A percentile compares a stretch with the other conserved stretches of the same genome.
phyloP scores from a whole-genome alignment of 202 grass and related monocot genomes.

The Eragrostis tef region DNA sequence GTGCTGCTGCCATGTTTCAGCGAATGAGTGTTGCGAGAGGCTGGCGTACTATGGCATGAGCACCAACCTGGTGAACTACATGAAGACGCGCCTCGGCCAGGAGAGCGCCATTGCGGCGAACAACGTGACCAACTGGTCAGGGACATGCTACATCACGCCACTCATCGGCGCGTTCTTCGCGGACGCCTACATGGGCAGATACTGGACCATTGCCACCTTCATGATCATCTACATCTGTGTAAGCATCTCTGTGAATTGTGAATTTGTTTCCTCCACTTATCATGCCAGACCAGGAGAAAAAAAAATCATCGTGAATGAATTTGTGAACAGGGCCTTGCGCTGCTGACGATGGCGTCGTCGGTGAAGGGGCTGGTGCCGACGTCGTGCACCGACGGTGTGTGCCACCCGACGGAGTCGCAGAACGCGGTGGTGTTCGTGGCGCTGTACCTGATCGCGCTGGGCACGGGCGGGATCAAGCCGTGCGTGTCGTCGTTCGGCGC shows the following conservation, averaged over 20 bases:
- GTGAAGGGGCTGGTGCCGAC: constrained; percentile 61
- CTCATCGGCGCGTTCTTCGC: constrained; percentile 81
- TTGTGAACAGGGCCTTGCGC: constrained; percentile 55
- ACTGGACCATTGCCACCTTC: constrained; percentile 78
- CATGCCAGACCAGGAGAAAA: not conserved
- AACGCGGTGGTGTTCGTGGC: constrained; percentile 51
- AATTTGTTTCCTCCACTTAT: not conserved
- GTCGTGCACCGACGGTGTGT: constrained; percentile 42
- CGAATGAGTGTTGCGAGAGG: constrained; percentile 89
- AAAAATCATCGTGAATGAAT: not conserved
- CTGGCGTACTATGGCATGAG: constrained; percentile 91
- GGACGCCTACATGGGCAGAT: constrained; percentile 79
- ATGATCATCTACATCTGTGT: constrained; percentile 84
- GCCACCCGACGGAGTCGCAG: constrained; percentile 59
- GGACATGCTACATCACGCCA: constrained; percentile 88
- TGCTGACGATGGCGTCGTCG: constrained; percentile 71
- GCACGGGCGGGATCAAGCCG: constrained; percentile 64
- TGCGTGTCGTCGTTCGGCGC: constrained; percentile 86
- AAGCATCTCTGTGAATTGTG: not conserved
- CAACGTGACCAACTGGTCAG: constrained; percentile 79
- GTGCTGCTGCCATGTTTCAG: constrained; percentile 33
- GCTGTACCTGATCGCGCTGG: constrained; percentile 63
- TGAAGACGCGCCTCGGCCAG: constrained; percentile 65
- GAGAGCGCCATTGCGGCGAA: constrained; percentile 58
- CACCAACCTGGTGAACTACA: constrained; percentile 87